phyloP scores from a whole-genome alignment of 2,329 filamentous ascomycete genomes.

The Orbilia javanica region DNA sequence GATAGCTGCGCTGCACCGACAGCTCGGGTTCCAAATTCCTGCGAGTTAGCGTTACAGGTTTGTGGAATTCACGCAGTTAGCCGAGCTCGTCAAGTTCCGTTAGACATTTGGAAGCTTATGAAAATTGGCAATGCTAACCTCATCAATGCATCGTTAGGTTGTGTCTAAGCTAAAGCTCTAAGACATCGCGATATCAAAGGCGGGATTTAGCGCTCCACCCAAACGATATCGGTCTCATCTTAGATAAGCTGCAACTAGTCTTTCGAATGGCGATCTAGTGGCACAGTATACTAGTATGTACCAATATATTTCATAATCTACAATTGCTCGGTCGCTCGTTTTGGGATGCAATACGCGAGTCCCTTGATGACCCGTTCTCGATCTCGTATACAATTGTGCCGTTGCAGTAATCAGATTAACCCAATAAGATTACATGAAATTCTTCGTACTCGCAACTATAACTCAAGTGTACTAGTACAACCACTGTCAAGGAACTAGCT shows the following conservation, averaged over 20 bases:
- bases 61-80: not conserved
- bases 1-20: conserved; percentile 5
- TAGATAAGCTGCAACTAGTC: not conserved
- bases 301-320: not conserved
- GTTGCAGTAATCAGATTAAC: not conserved
- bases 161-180: not conserved
- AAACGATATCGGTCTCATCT: not conserved
- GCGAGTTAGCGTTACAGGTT: not conserved
- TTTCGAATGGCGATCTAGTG: not conserved
- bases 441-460: not conserved
- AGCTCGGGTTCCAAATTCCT: not conserved
- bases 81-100: not conserved
- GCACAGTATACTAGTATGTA: not conserved
- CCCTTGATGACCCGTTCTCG: no score
- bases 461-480: not conserved
- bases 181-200: not conserved
- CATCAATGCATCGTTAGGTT: no score
- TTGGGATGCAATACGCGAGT: not conserved
- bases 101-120: not conserved
- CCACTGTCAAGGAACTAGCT: not conserved
- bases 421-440: not conserved
- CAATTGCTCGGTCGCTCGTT: no score
- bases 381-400: not conserved
- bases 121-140: not conserved
- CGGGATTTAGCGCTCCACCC: not conserved